These are phyloP conservation scores for Solanum chilense DNA, from an alignment of 257 asterid genomes.

Conservation along the genomic window DNA sequence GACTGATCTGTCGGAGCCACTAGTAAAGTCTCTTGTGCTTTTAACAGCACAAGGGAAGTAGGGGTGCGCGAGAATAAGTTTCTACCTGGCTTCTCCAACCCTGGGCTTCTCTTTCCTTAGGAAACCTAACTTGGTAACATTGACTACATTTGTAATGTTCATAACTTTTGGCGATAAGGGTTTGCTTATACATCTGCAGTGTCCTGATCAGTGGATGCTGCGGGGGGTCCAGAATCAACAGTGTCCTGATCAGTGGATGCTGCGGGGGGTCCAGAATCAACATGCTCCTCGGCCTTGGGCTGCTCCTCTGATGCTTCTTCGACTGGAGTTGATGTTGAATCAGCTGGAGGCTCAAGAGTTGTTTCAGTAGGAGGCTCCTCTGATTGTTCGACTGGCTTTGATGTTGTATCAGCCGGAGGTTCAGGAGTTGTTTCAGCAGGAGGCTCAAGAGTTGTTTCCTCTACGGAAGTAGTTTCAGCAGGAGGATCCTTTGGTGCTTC, in stretches of 20 bases:
- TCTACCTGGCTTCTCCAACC: not conserved
- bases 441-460: not conserved
- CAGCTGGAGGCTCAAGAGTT: not conserved
- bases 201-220: not conserved
- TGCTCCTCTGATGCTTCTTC: conserved; percentile 8
- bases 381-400: not conserved
- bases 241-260: not conserved
- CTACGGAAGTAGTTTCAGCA: not conserved
- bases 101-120: not conserved
- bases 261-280: not conserved
- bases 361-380: not conserved
- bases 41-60: not conserved
- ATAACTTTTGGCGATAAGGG: not conserved
- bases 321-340: conserved; percentile 1
- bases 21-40: not conserved
- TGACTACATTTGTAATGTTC: not conserved
- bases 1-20: not conserved
- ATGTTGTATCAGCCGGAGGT: not conserved
- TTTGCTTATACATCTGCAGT: not conserved
- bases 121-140: not conserved
- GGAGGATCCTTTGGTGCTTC: not conserved
- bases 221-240: too few relatives aligned
- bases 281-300: conserved; percentile 16
- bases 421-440: not conserved
- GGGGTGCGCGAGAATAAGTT: not conserved